Evolutionary conservation across 192 early-diverging fungal genomes (phyloP).

Genomic region (Backusella australiensis): DNA sequence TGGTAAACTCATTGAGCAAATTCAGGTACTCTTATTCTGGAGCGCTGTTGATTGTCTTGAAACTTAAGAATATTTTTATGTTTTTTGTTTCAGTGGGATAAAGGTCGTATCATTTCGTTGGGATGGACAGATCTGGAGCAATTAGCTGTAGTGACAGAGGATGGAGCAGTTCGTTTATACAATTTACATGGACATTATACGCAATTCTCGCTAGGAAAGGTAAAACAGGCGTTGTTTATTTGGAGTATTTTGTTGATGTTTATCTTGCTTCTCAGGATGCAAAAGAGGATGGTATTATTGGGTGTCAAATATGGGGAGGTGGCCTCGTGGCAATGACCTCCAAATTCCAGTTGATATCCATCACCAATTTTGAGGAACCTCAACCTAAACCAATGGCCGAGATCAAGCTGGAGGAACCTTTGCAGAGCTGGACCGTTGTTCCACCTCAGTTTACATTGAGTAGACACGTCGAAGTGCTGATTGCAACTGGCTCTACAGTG

Average conservation of each 20-base stretch:
- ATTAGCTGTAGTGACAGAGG: conserved; percentile 84
- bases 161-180: conserved; percentile 80
- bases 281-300: conserved; percentile 75
- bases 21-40: conserved; percentile 56
- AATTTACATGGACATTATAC: conserved; percentile 79
- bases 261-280: conserved; percentile 56
- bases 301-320: conserved; percentile 86
- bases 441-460: conserved; percentile 85
- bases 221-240: conserved; percentile 15
- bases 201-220: conserved; percentile 80
- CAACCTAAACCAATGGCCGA: conserved; percentile 76
- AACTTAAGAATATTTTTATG: neutral
- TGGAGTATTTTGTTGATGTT: neutral
- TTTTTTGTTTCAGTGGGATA: conserved; percentile 68
- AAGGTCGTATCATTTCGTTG: conserved; percentile 84
- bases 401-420: conserved; percentile 61
- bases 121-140: conserved; percentile 90
- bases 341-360: conserved; percentile 75
- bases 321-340: conserved; percentile 91
- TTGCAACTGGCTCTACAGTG: conserved; percentile 74
- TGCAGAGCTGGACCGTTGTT: conserved; percentile 86
- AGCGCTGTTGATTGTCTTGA: neutral
- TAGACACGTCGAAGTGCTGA: conserved; percentile 86
- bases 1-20: conserved; percentile 81
- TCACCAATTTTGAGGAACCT: conserved; percentile 86